Conservation (phyloP, 345 rosid species). For the Populus alba region DNA sequence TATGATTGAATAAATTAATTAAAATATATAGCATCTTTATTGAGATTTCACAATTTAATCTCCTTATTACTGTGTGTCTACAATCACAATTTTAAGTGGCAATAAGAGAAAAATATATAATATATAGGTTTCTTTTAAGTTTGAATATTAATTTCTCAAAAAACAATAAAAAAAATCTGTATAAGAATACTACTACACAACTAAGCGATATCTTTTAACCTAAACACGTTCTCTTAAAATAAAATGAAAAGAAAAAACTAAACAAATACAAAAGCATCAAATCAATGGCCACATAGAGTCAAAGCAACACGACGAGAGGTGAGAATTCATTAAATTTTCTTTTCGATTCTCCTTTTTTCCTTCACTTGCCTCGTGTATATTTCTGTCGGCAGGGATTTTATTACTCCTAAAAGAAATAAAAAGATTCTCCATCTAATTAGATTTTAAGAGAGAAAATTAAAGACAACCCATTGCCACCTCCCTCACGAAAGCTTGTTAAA, state of each 20-base stretch:
- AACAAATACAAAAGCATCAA: constrained; percentile 19
- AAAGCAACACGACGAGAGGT: constrained; percentile 26
- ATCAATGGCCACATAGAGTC: constrained; percentile 35
- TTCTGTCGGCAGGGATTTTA: constrained; percentile 36
- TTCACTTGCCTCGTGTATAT: constrained; percentile 25
- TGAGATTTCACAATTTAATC: background rate
- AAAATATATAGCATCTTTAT: background rate
- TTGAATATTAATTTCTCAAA: background rate
- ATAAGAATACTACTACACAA: constrained; percentile 13
- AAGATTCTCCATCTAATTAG: constrained; percentile 2
- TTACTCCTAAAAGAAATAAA: constrained; percentile 10
- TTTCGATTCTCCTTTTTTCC: background rate
- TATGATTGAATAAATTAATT: too few relatives aligned
- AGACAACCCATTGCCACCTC: constrained; percentile 10
- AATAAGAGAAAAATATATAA: too few relatives aligned
- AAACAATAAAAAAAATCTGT: background rate
- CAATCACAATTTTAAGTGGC: too few relatives aligned
- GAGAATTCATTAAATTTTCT: background rate
- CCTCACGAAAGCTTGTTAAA: constrained; percentile 28
- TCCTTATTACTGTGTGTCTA: background rate
- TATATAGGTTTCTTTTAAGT: background rate
- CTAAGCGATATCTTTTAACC: constrained; percentile 32
- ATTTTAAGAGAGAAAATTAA: background rate
- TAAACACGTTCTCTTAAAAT: constrained; percentile 22
- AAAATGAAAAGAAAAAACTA: background rate